phyloP scores from a whole-genome alignment of 768 basidiomycete genomes.

The Leccinum broughii region DNA sequence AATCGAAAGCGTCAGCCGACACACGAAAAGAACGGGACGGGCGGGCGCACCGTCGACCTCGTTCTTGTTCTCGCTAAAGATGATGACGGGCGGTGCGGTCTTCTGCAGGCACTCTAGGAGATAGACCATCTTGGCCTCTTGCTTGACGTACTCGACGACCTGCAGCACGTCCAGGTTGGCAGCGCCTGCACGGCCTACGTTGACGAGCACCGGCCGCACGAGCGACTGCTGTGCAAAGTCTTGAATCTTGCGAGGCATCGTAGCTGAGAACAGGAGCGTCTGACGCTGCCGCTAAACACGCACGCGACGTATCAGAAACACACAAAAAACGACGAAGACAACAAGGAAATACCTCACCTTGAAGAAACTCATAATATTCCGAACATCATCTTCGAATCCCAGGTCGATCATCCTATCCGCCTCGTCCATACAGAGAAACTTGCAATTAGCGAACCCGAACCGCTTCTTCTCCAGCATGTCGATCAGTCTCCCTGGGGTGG shows the following conservation, averaged over 20 bases:
- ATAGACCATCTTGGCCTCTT: conserved; percentile 99
- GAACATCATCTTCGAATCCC: conserved; percentile 98
- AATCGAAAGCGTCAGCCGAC: not conserved
- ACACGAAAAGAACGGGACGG: not conserved
- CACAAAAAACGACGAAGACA: no score
- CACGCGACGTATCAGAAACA: not conserved
- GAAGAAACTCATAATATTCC: conserved; percentile 99
- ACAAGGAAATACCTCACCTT: conserved; percentile 52
- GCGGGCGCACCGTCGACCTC: conserved; percentile 86
- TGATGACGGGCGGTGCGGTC: conserved; percentile 95
- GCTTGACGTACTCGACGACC: conserved; percentile 98
- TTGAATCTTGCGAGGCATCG: conserved; percentile 98
- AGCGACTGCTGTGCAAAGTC: conserved; percentile 97
- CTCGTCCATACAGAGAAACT: conserved; percentile 98
- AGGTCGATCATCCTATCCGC: conserved; percentile 99
- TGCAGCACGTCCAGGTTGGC: conserved; percentile 96
- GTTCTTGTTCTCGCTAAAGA: conserved; percentile 99
- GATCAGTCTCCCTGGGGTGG: conserved; percentile 94
- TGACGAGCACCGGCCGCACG: conserved; percentile 92
- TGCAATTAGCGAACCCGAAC: conserved; percentile 92
- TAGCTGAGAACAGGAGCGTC: conserved; percentile 95
- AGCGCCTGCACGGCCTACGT: conserved; percentile 97
- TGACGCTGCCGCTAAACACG: conserved; percentile 82
- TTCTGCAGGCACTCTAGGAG: conserved; percentile 96
- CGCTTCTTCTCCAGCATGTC: conserved; percentile 97